Conservation (phyloP, 106 monocot genomes). For the Phalaenopsis aphrodite region DNA sequence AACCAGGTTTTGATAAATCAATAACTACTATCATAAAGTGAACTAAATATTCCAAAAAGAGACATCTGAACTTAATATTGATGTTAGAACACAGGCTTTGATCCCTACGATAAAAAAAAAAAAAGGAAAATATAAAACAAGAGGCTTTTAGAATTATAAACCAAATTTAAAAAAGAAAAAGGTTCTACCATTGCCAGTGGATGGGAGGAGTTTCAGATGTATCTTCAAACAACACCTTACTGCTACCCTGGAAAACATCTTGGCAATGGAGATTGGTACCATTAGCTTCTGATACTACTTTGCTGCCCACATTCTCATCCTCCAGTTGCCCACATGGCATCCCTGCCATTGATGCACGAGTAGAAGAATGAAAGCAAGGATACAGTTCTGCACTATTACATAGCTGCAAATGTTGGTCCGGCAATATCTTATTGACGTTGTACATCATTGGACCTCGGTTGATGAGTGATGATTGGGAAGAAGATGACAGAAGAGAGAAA, state of each 20-base stretch:
- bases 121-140: no score
- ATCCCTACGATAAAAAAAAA: no score
- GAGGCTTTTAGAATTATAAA: no score
- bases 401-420: not conserved
- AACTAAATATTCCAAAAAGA: no score
- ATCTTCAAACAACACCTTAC: not conserved
- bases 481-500: slow-evolving; percentile 5
- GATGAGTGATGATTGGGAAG: not conserved
- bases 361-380: not conserved
- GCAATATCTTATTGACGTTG: not conserved
- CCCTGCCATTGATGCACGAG: not conserved
- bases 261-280: slow-evolving; percentile 3
- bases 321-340: not conserved
- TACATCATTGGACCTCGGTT: not conserved
- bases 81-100: no score
- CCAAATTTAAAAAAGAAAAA: not conserved
- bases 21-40: no score
- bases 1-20: no score
- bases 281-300: not conserved
- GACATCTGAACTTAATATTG: no score
- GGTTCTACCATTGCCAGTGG: not conserved
- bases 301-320: not conserved
- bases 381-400: not conserved
- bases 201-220: not conserved
- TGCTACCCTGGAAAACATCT: not conserved